phyloP scores from a whole-genome alignment of 192 early-diverging fungal species.

The Mortierella claussenii region DNA sequence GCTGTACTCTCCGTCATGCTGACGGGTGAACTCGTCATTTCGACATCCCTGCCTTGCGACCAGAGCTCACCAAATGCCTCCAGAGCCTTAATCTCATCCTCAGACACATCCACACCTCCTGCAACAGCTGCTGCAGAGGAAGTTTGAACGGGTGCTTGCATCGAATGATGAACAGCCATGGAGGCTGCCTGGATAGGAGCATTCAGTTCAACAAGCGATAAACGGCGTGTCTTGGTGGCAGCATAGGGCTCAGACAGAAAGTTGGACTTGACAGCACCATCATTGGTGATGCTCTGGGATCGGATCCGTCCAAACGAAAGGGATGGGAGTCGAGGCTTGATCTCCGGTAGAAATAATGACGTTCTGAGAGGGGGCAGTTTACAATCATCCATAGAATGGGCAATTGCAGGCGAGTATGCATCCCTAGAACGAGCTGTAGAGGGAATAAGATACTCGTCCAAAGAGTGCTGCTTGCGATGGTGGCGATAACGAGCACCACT shows the following conservation, averaged over 20 bases:
- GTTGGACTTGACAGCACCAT: not conserved
- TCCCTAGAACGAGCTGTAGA: no score
- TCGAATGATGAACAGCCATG: slow-evolving; percentile 19
- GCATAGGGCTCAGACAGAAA: slow-evolving; percentile 3
- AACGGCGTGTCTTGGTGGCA: slow-evolving; percentile 25
- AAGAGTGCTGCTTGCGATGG: not conserved
- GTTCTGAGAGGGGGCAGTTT: slow-evolving; percentile 35
- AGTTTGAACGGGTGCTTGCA: not conserved
- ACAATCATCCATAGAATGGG: slow-evolving; percentile 18
- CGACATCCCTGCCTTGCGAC: slow-evolving; percentile 47
- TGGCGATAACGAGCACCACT: not conserved
- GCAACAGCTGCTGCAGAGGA: not conserved
- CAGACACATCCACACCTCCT: slow-evolving; percentile 37
- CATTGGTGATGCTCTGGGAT: slow-evolving; percentile 33
- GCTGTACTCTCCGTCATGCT: no score
- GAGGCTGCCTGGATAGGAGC: slow-evolving; percentile 42
- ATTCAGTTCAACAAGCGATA: slow-evolving; percentile 45
- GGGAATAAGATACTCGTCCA: not conserved
- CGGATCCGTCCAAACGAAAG: slow-evolving; percentile 18
- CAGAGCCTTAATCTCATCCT: slow-evolving; percentile 43
- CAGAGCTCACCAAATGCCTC: slow-evolving; percentile 52
- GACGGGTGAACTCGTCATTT: no score
- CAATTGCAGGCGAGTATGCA: no score
- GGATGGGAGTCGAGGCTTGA: slow-evolving; percentile 19
- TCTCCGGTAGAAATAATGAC: slow-evolving; percentile 14